A percentile compares a stretch with the other conserved stretches of the same genome.
Evolutionary conservation across 2,329 filamentous ascomycete genomes (phyloP).

Genomic region (Exophiala oligosperma): DNA sequence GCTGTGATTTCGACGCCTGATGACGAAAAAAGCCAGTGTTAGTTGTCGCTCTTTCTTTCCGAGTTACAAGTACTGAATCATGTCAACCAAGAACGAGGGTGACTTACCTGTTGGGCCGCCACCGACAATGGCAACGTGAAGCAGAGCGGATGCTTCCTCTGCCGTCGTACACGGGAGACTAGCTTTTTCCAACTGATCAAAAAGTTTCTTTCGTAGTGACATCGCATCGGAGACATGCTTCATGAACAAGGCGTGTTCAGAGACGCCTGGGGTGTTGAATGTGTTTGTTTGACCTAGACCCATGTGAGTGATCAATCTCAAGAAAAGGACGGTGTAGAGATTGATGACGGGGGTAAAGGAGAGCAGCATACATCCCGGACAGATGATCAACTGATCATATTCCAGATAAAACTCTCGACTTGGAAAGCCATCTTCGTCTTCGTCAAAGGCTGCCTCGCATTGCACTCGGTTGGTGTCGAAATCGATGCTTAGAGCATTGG

Average conservation of each 20-base stretch:
- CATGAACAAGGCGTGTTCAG: conserved; percentile 16
- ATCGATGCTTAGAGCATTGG: conserved; percentile 40
- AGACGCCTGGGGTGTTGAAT: conserved; percentile 10
- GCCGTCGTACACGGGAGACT: conserved; percentile 6
- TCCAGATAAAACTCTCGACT: conserved; percentile 35
- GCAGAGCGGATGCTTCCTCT: conserved; percentile 15
- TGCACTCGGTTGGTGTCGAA: conserved; percentile 36
- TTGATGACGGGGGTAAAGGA: not conserved
- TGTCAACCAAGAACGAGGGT: not conserved
- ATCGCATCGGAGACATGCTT: conserved; percentile 16
- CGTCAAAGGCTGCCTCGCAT: conserved; percentile 39
- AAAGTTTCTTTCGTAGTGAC: conserved; percentile 12
- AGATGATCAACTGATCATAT: conserved; percentile 44
- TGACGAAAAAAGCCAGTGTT: no score
- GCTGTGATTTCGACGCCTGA: conserved; percentile 42
- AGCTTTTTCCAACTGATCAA: conserved; percentile 14
- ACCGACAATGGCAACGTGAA: conserved; percentile 43
- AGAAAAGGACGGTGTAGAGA: not conserved
- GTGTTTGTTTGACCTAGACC: conserved; percentile 32
- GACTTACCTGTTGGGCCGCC: conserved; percentile 40
- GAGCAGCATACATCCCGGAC: conserved; percentile 39
- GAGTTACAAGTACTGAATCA: not conserved
- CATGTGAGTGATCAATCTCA: not conserved
- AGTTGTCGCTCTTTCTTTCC: no score
- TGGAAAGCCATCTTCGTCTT: conserved; percentile 20